A percentile compares a stretch with the other conserved stretches of the same genome.
These are phyloP conservation scores for Phytopythium litorale DNA, from an alignment of 352 stramenopile genomes.

Conservation along the genomic window DNA sequence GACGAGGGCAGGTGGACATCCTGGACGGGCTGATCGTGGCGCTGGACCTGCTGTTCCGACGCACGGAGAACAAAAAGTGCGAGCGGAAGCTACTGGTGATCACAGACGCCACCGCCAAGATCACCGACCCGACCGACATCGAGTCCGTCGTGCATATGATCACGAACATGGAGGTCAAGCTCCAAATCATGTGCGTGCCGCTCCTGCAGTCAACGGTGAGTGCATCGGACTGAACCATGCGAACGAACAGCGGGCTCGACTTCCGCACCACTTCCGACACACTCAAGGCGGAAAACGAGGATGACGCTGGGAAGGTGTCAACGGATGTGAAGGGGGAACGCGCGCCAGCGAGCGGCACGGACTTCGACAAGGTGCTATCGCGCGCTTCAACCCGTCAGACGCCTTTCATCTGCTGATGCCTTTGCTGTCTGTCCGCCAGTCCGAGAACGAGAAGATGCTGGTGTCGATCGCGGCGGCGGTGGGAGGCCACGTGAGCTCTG, in stretches of 20 bases:
- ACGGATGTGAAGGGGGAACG: conserved; percentile 19
- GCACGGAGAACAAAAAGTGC: conserved; percentile 76
- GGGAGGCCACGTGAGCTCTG: conserved; percentile 56
- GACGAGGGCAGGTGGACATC: conserved; percentile 45
- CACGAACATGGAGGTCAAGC: conserved; percentile 69
- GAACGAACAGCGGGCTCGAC: conserved; percentile 48
- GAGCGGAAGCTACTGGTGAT: conserved; percentile 73
- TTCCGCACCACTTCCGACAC: conserved; percentile 50
- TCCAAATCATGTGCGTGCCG: conserved; percentile 68
- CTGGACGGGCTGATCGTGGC: conserved; percentile 79
- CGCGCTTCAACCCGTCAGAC: not conserved
- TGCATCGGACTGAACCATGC: not conserved
- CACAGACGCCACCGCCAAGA: conserved; percentile 60
- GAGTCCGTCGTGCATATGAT: conserved; percentile 75
- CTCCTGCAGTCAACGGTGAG: no score
- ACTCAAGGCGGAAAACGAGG: conserved; percentile 11
- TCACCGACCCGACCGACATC: conserved; percentile 58
- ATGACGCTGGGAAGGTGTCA: not conserved
- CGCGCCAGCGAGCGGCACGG: conserved; percentile 13
- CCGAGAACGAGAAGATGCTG: conserved; percentile 85
- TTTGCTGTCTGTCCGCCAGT: conserved; percentile 9
- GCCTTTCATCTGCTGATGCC: not conserved
- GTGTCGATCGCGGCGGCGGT: conserved; percentile 75
- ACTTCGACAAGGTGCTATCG: conserved; percentile 23
- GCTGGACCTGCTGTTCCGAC: conserved; percentile 73